Conservation (phyloP, 2,329 filamentous ascomycete species). For the Paraphoma chrysanthemicola region DNA sequence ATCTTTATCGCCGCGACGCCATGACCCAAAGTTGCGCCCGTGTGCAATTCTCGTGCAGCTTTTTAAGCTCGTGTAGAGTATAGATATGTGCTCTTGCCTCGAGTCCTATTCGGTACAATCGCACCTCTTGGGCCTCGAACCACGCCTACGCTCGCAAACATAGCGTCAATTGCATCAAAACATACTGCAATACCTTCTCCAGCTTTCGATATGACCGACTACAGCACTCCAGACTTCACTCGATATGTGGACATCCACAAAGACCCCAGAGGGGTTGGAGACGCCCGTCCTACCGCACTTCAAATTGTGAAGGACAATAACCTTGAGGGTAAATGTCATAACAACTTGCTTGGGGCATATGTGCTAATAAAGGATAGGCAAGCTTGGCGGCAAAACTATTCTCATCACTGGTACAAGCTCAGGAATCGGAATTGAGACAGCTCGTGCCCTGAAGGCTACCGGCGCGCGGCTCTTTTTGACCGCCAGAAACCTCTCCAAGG, state of each 20-base stretch:
- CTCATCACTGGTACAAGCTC: conserved; percentile 33
- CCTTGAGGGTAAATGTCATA: conserved; percentile 6
- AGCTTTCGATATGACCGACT: conserved; percentile 4
- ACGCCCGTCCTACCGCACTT: conserved; percentile 50
- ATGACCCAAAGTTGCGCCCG: too few relatives aligned
- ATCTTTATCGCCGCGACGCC: too few relatives aligned
- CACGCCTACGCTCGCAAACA: too few relatives aligned
- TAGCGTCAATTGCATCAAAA: too few relatives aligned
- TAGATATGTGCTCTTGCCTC: too few relatives aligned
- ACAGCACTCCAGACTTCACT: conserved; percentile 6
- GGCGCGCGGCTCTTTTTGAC: conserved; percentile 57
- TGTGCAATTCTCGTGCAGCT: too few relatives aligned
- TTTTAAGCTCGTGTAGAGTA: too few relatives aligned
- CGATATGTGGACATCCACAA: conserved; percentile 15
- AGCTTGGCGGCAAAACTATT: conserved; percentile 31
- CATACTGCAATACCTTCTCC: too few relatives aligned
- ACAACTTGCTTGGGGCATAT: neutral
- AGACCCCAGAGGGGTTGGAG: conserved; percentile 43
- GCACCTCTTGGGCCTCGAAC: too few relatives aligned
- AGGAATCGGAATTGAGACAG: conserved; percentile 35
- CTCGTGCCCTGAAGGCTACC: conserved; percentile 52
- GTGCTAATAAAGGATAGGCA: conserved; percentile 21
- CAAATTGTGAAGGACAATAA: conserved; percentile 50
- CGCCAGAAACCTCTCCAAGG: conserved; percentile 40
- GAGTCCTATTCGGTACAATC: too few relatives aligned